Conservation (phyloP, 179 eudicot genomes). For the Silene coronaria region DNA sequence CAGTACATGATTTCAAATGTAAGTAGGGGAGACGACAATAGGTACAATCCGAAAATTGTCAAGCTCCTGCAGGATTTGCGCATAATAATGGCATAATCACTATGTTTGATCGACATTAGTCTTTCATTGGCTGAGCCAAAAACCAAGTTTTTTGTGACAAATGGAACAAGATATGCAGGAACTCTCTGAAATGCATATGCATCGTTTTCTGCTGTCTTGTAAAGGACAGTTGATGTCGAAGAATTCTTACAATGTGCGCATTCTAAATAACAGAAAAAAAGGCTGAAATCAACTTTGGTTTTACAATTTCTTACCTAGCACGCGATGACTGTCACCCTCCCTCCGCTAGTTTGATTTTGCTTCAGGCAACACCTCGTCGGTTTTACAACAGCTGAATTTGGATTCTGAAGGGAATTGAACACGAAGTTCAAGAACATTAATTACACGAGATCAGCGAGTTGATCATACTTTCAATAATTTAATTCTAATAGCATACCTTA, state of each 20-base stretch:
- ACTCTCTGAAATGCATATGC: no score
- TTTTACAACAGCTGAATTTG: constrained; percentile 17
- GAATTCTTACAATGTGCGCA: no score
- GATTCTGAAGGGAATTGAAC: constrained; percentile 18
- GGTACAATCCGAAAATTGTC: not conserved
- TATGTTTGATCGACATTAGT: no score
- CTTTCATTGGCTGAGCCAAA: no score
- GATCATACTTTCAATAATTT: not conserved
- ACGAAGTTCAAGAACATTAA: not conserved
- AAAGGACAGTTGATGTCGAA: no score
- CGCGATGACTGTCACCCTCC: not conserved
- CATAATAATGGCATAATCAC: no score
- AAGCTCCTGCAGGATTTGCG: constrained; percentile 30
- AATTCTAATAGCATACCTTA: constrained; percentile 28
- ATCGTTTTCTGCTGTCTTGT: no score
- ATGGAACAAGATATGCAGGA: no score
- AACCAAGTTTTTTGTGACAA: no score
- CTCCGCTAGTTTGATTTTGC: constrained; percentile 25
- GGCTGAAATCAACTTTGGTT: not conserved
- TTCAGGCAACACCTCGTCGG: constrained; percentile 30
- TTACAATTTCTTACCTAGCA: constrained; percentile 16
- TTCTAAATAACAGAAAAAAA: not conserved
- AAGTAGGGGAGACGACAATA: not conserved
- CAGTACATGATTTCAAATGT: not conserved
- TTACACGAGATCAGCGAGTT: not conserved